Conservation (phyloP, 2,329 filamentous ascomycete genomes). For the Lachnellula cervina region DNA sequence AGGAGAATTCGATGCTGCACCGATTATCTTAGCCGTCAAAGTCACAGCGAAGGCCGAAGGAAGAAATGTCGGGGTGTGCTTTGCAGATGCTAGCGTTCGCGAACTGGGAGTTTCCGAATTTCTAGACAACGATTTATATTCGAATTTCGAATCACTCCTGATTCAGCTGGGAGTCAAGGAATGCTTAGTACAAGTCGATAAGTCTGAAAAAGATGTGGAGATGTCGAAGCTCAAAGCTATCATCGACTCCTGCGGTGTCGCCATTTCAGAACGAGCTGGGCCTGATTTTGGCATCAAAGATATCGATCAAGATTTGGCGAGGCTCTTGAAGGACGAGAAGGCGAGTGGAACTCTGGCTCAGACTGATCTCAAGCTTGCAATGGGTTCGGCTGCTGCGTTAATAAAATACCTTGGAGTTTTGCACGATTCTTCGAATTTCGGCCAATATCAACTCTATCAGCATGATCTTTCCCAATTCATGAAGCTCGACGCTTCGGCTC, state of each 20-base stretch:
- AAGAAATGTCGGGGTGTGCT: conserved; percentile 87
- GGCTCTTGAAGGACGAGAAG: conserved; percentile 81
- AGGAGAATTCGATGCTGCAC: conserved; percentile 81
- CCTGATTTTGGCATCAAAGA: conserved; percentile 83
- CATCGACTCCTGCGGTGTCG: conserved; percentile 86
- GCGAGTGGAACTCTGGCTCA: conserved; percentile 74
- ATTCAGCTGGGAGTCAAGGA: conserved; percentile 96
- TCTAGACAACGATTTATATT: conserved; percentile 97
- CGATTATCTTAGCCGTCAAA: conserved; percentile 93
- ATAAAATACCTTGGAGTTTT: conserved; percentile 92
- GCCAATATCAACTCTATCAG: conserved; percentile 94
- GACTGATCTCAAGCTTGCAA: conserved; percentile 89
- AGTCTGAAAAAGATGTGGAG: conserved; percentile 79
- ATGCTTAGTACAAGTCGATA: conserved; percentile 79
- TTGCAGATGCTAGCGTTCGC: conserved; percentile 92
- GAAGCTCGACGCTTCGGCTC: conserved; percentile 92
- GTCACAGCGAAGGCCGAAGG: conserved; percentile 86
- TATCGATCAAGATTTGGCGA: conserved; percentile 89
- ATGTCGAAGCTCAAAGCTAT: conserved; percentile 82
- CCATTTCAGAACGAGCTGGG: conserved; percentile 72
- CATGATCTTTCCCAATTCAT: conserved; percentile 96
- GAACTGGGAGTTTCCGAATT: conserved; percentile 97
- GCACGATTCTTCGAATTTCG: conserved; percentile 90
- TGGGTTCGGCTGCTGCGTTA: conserved; percentile 88
- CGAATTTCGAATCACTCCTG: conserved; percentile 92